Conservation (phyloP, 305 asterid species). For the Fraxinus latifolia region DNA sequence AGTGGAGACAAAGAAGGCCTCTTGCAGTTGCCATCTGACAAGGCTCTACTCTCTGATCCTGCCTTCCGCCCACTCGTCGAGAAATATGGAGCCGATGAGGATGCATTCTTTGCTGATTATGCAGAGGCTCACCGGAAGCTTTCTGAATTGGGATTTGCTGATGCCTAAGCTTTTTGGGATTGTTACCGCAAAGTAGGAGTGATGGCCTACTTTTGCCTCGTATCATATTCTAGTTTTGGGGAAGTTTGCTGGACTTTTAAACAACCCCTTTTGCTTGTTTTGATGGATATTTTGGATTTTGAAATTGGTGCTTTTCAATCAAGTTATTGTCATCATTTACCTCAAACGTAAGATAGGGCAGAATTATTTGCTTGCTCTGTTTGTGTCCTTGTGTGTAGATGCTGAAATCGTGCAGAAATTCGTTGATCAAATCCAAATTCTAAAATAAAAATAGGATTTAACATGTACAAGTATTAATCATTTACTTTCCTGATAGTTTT, state of each 20-base stretch:
- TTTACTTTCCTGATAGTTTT: neutral
- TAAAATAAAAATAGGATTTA: neutral
- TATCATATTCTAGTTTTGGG: slow-evolving; percentile 7
- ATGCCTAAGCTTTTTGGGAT: slow-evolving; percentile 36
- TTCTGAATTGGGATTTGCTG: slow-evolving; percentile 83
- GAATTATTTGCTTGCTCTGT: neutral
- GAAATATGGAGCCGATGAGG: slow-evolving; percentile 90
- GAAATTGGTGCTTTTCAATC: slow-evolving; percentile 3
- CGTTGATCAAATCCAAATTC: neutral
- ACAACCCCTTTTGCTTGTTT: slow-evolving; percentile 26
- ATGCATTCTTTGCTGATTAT: slow-evolving; percentile 80
- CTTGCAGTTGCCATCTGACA: slow-evolving; percentile 80
- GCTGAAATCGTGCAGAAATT: neutral
- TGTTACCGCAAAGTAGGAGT: slow-evolving; percentile 15
- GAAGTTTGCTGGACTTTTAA: slow-evolving; percentile 18
- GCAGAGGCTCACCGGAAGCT: slow-evolving; percentile 80
- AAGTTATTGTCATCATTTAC: neutral
- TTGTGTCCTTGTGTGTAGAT: neutral
- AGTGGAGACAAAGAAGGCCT: slow-evolving; percentile 80
- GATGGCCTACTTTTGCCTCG: slow-evolving; percentile 26
- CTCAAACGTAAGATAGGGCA: neutral
- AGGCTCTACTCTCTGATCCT: slow-evolving; percentile 68
- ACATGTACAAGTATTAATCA: neutral
- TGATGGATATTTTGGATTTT: slow-evolving; percentile 27
- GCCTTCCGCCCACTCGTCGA: slow-evolving; percentile 74